A percentile compares a stretch with the other conserved stretches of the same genome.
phyloP scores from a whole-genome alignment of 108 stramenopile species.

The Skeletonema menzelii region DNA sequence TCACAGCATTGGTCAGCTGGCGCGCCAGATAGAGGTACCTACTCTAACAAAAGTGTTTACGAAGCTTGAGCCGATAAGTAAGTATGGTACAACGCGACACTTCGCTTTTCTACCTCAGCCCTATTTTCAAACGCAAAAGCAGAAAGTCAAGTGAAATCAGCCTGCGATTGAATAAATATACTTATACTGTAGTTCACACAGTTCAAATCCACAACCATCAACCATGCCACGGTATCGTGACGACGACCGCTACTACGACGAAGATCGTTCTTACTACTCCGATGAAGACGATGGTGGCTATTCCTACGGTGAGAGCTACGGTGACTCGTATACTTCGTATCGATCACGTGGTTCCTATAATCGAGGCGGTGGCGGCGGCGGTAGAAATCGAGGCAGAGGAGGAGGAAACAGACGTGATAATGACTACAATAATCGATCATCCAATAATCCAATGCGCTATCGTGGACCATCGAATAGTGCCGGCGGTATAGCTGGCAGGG shows the following conservation, averaged over 20 bases:
- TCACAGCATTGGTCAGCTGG: too few species aligned
- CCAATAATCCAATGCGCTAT: not conserved
- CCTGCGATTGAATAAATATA: too few species aligned
- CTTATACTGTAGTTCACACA: too few species aligned
- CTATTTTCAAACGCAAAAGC: too few species aligned
- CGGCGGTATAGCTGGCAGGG: not conserved
- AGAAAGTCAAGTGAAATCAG: too few species aligned
- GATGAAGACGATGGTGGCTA: not conserved
- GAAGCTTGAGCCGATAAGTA: too few species aligned
- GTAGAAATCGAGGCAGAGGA: too few species aligned
- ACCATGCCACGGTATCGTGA: not conserved
- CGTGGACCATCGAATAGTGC: not conserved
- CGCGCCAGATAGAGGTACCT: too few species aligned
- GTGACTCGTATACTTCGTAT: not conserved
- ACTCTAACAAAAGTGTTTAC: too few species aligned
- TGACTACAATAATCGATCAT: not conserved
- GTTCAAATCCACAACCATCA: not conserved
- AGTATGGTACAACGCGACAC: too few species aligned
- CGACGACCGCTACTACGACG: not conserved
- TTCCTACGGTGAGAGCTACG: not conserved
- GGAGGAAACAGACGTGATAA: not conserved
- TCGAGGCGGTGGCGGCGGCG: not conserved
- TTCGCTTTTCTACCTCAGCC: too few species aligned
- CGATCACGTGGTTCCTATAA: not conserved
- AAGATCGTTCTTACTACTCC: not conserved